phyloP scores from a whole-genome alignment of 176 grass and related monocot genomes.

The Guadua angustifolia region DNA sequence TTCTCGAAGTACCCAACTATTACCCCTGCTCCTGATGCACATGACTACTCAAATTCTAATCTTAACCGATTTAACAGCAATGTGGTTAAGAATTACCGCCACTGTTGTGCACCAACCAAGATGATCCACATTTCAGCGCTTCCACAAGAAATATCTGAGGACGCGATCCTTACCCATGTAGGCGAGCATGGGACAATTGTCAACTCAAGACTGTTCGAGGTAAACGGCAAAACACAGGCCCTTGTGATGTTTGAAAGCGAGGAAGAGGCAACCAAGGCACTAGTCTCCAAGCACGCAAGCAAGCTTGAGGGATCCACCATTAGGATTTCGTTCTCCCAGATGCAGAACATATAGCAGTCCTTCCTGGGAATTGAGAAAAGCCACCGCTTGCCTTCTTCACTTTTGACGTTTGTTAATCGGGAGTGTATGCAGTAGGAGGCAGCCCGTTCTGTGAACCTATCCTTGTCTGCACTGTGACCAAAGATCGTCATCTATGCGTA shows the following conservation, averaged over 20 bases:
- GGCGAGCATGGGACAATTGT: conserved; percentile 69
- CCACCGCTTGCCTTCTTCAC: background rate
- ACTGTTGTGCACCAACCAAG: conserved; percentile 95
- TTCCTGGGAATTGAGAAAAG: conserved; percentile 5
- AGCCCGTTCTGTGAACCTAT: background rate
- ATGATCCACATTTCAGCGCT: conserved; percentile 92
- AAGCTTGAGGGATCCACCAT: conserved; percentile 68
- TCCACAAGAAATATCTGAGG: conserved; percentile 78
- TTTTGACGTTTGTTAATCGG: background rate
- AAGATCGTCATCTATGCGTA: background rate
- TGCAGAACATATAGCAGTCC: conserved; percentile 71
- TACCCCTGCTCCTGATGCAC: conserved; percentile 69
- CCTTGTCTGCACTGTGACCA: background rate
- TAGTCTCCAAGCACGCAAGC: conserved; percentile 82
- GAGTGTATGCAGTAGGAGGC: background rate
- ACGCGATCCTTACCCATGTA: conserved; percentile 63
- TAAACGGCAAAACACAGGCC: conserved; percentile 78
- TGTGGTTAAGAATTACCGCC: conserved; percentile 83
- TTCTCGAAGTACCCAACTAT: conserved; percentile 85
- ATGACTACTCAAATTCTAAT: conserved; percentile 79
- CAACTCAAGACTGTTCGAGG: conserved; percentile 84
- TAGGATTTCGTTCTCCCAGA: conserved; percentile 94
- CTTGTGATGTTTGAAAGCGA: conserved; percentile 79
- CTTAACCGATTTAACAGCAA: conserved; percentile 88
- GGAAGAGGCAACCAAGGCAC: conserved; percentile 77